Evolutionary conservation across 2,329 filamentous ascomycete species (phyloP), one percentile per base, ranked within the genome.

Genomic region (Diatrype stigma): DNA sequence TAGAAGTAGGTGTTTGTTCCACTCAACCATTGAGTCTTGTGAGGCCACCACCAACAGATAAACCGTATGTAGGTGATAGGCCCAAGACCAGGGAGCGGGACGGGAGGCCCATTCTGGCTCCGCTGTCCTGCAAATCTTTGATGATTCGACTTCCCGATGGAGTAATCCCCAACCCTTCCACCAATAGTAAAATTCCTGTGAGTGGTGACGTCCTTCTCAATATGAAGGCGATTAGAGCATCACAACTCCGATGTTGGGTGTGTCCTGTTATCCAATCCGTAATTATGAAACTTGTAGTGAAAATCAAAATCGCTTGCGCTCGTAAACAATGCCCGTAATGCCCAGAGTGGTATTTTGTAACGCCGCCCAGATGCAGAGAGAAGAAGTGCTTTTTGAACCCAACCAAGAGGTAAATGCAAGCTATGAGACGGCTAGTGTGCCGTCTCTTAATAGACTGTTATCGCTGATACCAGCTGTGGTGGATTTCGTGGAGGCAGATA

Each of bases 401-500:
- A 57, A 38, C 53, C 53, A 51, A 68, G 56, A 64, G 63, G 21
- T 71, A 69, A 50, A 71, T 21, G 44, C 23, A 34, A 14, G 46
- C 48, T 51, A 46, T 42, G 42, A 50, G 26, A 50, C 38, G n/a
- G n/a, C n/a, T n/a, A n/a, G n/a, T 30, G 26, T 30, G 46, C 23
- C 35, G 30, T 37, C 51, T 54, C 53, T 51, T 75, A 84, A 69
- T 81, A 82, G 59, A 81, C 78, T 58, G 78, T 76, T 70, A 83
- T 80, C 63, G 77, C 69, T 49, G 79, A 75, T 55, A 80, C 73
- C 56, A 82, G 61, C 55, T 77, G 71, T 54, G 73, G 68, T 21
- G 78, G 71, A 60, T 75, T 79, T 60, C 76, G 73, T 42, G 74
- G 67, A 55, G 78, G 75, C 57, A 81, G 67, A 67, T 80, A 83